Conservation (phyloP, 2,329 filamentous ascomycete species). For the Pleurostoma richardsiae region DNA sequence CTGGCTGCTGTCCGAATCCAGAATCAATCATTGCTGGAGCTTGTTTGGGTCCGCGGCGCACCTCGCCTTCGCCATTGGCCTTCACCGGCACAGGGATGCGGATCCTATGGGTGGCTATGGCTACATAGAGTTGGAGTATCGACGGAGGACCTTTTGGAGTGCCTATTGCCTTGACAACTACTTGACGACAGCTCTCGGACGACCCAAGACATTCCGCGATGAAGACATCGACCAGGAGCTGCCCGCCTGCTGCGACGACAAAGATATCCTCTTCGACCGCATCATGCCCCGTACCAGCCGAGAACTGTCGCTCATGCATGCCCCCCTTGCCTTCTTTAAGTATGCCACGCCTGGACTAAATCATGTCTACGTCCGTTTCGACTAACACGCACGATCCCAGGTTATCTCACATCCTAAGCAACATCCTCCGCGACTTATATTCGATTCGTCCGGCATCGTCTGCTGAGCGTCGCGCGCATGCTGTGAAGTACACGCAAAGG, state of each 20-base stretch:
- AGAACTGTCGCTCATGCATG: slow-evolving; percentile 34
- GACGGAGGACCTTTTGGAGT: slow-evolving; percentile 58
- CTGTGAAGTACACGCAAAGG: slow-evolving; percentile 20
- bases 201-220: slow-evolving; percentile 57
- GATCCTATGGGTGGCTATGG: slow-evolving; percentile 15
- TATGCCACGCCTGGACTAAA: slow-evolving; percentile 56
- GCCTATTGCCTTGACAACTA: slow-evolving; percentile 62
- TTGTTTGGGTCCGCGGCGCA: slow-evolving; percentile 36
- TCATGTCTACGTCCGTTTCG: slow-evolving; percentile 18
- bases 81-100: slow-evolving; percentile 26
- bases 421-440: slow-evolving; percentile 27
- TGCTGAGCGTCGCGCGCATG: slow-evolving; percentile 15
- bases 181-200: slow-evolving; percentile 55
- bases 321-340: slow-evolving; percentile 34
- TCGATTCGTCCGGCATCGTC: slow-evolving; percentile 26
- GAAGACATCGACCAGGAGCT: slow-evolving; percentile 61
- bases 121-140: slow-evolving; percentile 30
- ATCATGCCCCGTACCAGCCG: slow-evolving; percentile 52
- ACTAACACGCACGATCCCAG: slow-evolving; percentile 27
- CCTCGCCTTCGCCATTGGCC: slow-evolving; percentile 29
- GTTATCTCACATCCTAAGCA: slow-evolving; percentile 26
- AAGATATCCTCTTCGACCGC: slow-evolving; percentile 45
- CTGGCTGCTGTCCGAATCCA: slow-evolving; percentile 36
- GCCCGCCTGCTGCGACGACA: slow-evolving; percentile 49
- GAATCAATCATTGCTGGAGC: slow-evolving; percentile 42